phyloP scores from a whole-genome alignment of 257 asterid species.

The Primulina eburnea region DNA sequence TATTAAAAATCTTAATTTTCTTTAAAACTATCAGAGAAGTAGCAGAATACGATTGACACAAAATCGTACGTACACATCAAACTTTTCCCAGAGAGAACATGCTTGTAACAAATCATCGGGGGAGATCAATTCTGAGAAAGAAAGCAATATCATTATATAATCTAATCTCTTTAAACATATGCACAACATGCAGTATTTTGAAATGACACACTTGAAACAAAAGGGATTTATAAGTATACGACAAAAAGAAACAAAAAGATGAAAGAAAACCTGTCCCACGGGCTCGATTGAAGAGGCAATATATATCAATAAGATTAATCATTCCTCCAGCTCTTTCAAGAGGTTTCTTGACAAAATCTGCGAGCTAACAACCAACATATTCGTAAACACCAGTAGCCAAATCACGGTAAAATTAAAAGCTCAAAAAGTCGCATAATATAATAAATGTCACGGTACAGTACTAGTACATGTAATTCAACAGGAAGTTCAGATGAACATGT shows the following conservation, averaged over 20 bases:
- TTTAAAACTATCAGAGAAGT: slow-evolving; percentile 17
- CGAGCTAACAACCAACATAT: slow-evolving; percentile 54
- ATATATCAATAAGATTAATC: slow-evolving; percentile 81
- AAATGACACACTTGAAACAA: slow-evolving; percentile 11
- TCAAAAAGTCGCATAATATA: neutral
- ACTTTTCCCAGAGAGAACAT: slow-evolving; percentile 92
- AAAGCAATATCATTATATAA: slow-evolving; percentile 19
- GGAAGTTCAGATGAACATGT: neutral
- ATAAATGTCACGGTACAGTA: neutral
- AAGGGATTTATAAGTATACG: neutral
- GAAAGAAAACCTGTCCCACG: slow-evolving; percentile 87
- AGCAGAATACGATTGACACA: slow-evolving; percentile 21
- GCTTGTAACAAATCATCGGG: slow-evolving; percentile 97
- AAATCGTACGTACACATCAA: slow-evolving; percentile 68
- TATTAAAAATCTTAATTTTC: slow-evolving; percentile 3
- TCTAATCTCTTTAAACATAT: neutral
- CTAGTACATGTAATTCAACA: neutral
- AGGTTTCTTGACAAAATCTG: slow-evolving; percentile 86
- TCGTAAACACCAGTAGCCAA: slow-evolving; percentile 20
- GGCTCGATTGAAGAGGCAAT: slow-evolving; percentile 97
- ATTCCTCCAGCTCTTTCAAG: slow-evolving; percentile 95
- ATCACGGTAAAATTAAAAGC: slow-evolving; percentile 14
- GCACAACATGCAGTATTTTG: neutral
- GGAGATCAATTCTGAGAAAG: slow-evolving; percentile 75
- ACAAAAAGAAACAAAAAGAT: slow-evolving; percentile 12